Conservation (phyloP, 148 eudicot species). For the Rhododendron williamsianum region DNA sequence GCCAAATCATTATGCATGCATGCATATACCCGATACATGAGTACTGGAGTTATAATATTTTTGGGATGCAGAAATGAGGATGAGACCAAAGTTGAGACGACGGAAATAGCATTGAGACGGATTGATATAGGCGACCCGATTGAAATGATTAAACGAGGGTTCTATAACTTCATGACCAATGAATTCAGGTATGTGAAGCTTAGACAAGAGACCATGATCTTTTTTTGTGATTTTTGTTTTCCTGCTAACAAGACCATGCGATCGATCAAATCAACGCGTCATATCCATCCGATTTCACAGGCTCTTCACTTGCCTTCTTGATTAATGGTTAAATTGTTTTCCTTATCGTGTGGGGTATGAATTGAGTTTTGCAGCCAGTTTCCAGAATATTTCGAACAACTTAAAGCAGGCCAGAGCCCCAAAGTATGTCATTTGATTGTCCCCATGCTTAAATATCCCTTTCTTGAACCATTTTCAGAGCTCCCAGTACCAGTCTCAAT, state of each 20-base stretch:
- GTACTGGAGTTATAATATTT: background rate
- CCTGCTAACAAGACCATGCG: background rate
- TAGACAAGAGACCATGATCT: background rate
- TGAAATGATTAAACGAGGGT: background rate
- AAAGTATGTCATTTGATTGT: background rate
- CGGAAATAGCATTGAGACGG: background rate
- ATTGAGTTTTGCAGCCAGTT: slow-evolving; percentile 1
- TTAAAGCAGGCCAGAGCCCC: slow-evolving; percentile 2
- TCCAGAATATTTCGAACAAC: slow-evolving; percentile 6
- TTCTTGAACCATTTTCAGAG: background rate
- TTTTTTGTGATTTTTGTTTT: too few relatives aligned
- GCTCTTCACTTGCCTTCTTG: background rate
- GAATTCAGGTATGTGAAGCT: background rate
- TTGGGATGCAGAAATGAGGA: background rate
- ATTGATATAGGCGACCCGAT: background rate
- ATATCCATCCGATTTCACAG: background rate
- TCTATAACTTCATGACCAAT: background rate
- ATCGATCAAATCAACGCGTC: background rate
- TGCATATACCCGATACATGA: background rate
- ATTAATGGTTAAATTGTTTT: background rate
- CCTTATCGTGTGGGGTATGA: background rate
- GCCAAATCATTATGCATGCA: background rate
- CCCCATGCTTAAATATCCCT: background rate
- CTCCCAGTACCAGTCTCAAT: background rate
- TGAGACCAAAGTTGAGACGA: background rate